A percentile compares a stretch with the other conserved stretches of the same genome.
Evolutionary conservation across 1,139 yeast species (phyloP).

Genomic region (Debaryomycetaceae sp.): DNA sequence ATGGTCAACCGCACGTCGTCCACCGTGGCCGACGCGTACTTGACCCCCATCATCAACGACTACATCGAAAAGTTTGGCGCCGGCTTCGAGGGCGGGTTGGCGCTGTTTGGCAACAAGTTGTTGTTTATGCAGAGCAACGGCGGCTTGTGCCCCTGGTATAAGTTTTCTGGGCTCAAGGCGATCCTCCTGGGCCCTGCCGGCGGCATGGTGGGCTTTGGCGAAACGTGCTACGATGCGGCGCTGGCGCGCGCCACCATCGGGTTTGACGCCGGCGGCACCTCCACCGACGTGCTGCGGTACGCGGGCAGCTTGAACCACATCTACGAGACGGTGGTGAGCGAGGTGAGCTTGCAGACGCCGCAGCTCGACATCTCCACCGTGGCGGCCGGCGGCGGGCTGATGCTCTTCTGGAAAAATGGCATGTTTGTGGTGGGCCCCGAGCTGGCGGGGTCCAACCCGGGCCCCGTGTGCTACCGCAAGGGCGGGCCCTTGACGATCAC

Average conservation of each 20-base stretch:
- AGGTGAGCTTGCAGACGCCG: constrained; percentile 41
- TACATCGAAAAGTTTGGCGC: constrained; percentile 35
- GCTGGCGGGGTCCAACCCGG: constrained; percentile 46
- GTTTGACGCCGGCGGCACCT: constrained; percentile 47
- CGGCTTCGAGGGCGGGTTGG: constrained; percentile 43
- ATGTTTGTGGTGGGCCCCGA: constrained; percentile 48
- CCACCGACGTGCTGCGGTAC: constrained; percentile 44
- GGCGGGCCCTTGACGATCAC: constrained; percentile 47
- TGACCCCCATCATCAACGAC: constrained; percentile 33
- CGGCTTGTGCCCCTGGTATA: constrained; percentile 46
- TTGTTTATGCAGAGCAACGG: constrained; percentile 48
- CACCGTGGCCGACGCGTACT: constrained; percentile 43
- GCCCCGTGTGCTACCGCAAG: constrained; percentile 44
- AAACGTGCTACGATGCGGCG: constrained; percentile 34
- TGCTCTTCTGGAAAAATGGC: constrained; percentile 42
- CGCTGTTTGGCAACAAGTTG: constrained; percentile 38
- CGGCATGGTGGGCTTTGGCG: constrained; percentile 48
- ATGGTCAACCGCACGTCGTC: constrained; percentile 41
- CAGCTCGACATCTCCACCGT: constrained; percentile 45
- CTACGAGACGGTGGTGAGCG: constrained; percentile 41
- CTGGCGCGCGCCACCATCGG: constrained; percentile 37
- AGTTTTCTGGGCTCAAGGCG: constrained; percentile 44
- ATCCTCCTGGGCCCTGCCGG: constrained; percentile 50
- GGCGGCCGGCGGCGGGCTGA: constrained; percentile 48
- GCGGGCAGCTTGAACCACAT: constrained; percentile 38